Evolutionary conservation across 768 basidiomycete genomes (phyloP).

Genomic region (Tulasnella sp.): DNA sequence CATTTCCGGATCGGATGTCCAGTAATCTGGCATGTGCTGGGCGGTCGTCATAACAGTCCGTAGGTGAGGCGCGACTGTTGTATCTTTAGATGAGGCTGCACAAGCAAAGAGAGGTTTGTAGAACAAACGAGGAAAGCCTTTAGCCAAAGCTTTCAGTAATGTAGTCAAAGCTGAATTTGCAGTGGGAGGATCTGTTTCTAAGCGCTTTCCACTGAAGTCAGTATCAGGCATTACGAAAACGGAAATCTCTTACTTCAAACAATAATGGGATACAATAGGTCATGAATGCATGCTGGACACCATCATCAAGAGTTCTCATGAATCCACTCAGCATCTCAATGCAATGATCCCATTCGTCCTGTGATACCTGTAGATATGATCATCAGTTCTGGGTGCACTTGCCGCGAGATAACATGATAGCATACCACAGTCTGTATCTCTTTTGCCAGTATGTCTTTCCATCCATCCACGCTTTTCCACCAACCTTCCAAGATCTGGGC

Average conservation of each 20-base stretch:
- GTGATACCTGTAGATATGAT: background rate
- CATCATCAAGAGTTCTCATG: background rate
- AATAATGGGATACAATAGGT: constrained; percentile 3
- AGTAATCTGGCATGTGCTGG: constrained; percentile 46
- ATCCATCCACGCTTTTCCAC: constrained; percentile 8
- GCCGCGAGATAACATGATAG: background rate
- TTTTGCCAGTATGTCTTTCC: constrained; percentile 5
- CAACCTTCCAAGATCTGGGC: constrained; percentile 5
- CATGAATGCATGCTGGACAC: background rate
- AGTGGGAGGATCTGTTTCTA: constrained; percentile 34
- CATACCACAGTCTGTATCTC: background rate
- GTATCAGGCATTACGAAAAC: constrained; percentile 22
- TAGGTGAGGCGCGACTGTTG: constrained; percentile 46
- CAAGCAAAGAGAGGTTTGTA: constrained; percentile 61
- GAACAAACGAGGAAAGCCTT: constrained; percentile 46
- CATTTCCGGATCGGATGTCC: constrained; percentile 63
- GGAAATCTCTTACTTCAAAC: constrained; percentile 1
- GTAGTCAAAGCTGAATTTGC: constrained; percentile 37
- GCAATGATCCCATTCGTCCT: background rate
- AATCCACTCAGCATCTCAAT: constrained; percentile 4
- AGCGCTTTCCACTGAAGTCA: constrained; percentile 1
- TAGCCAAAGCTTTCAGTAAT: constrained; percentile 40
- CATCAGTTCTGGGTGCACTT: background rate
- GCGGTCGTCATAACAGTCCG: constrained; percentile 40
- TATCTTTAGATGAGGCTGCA: constrained; percentile 49